Percentiles rank a stretch among this genome's conserved stretches.
Evolutionary conservation across 176 grass and related monocot species (phyloP).

Genomic region (Puya raimondii): DNA sequence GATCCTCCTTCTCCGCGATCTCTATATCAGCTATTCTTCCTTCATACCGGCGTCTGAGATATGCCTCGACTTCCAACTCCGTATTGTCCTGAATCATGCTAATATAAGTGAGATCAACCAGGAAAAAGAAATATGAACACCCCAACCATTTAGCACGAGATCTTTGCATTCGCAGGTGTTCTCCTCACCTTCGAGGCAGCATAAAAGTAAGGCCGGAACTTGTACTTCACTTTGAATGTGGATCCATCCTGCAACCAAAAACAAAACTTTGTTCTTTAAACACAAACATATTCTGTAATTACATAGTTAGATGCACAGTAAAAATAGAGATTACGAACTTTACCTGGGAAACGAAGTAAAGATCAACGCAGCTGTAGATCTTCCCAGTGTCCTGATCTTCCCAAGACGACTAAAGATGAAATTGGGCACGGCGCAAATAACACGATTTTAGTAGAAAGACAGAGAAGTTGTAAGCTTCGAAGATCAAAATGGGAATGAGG

Average conservation of each 20-base stretch:
- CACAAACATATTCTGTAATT: neutral
- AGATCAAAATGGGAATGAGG: slow-evolving; percentile 1
- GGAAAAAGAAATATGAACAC: neutral
- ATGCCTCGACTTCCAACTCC: slow-evolving; percentile 85
- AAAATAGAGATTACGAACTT: slow-evolving; percentile 13
- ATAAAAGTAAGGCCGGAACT: slow-evolving; percentile 89
- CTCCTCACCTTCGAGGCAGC: slow-evolving; percentile 75
- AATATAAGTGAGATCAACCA: neutral
- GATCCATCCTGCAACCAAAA: slow-evolving; percentile 61
- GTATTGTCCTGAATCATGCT: slow-evolving; percentile 53
- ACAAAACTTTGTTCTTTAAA: slow-evolving; percentile 16
- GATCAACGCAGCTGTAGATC: slow-evolving; percentile 87
- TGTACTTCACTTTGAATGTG: slow-evolving; percentile 91
- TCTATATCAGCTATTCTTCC: slow-evolving; percentile 71
- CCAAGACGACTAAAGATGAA: slow-evolving; percentile 75
- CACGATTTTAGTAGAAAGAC: neutral
- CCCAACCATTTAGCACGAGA: slow-evolving; percentile 19
- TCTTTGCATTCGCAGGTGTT: neutral
- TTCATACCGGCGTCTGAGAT: slow-evolving; percentile 86
- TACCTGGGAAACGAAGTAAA: slow-evolving; percentile 89
- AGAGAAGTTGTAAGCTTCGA: neutral
- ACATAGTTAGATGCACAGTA: slow-evolving; percentile 4
- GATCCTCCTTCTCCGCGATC: slow-evolving; percentile 85
- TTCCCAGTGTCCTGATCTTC: slow-evolving; percentile 82
- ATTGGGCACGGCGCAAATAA: neutral